phyloP scores from a whole-genome alignment of 2,329 filamentous ascomycete genomes.

The Amesomyces nigricolor region DNA sequence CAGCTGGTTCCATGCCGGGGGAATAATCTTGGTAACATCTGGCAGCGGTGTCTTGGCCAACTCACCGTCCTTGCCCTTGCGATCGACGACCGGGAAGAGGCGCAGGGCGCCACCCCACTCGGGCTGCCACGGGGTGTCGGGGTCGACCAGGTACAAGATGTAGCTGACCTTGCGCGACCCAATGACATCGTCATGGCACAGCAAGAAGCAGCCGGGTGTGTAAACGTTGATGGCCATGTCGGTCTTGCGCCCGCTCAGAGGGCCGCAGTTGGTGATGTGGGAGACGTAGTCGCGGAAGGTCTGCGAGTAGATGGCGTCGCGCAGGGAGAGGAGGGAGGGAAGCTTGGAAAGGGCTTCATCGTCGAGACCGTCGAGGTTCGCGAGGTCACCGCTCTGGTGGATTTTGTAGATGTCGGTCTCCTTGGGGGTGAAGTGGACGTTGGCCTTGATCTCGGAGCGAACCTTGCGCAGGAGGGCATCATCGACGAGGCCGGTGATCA shows the following conservation, averaged over 20 bases:
- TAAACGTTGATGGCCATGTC: conserved; percentile 99
- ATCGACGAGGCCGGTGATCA: conserved; percentile 77
- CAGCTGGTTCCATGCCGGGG: conserved; percentile 94
- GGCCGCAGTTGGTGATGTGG: conserved; percentile 76
- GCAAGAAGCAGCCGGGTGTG: conserved; percentile 87
- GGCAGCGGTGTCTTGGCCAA: conserved; percentile 74
- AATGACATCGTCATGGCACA: conserved; percentile 98
- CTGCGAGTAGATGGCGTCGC: conserved; percentile 88
- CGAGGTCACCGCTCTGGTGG: conserved; percentile 94
- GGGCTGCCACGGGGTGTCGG: conserved; percentile 81
- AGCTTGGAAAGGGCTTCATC: conserved; percentile 78
- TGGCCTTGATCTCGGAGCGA: conserved; percentile 79
- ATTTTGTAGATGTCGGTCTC: conserved; percentile 99
- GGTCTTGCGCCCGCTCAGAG: conserved; percentile 86
- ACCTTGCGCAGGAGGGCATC: conserved; percentile 78
- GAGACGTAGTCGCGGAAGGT: conserved; percentile 86
- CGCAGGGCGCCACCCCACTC: conserved; percentile 91
- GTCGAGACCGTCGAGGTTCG: conserved; percentile 91
- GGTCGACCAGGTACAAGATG: conserved; percentile 92
- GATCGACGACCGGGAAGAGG: conserved; percentile 67
- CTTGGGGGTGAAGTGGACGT: conserved; percentile 94
- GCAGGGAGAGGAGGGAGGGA: conserved; percentile 83
- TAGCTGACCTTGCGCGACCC: conserved; percentile 95
- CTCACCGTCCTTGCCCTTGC: conserved; percentile 62
- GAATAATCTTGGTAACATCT: conserved; percentile 75